Conservation (phyloP, 371 early-diverging fungal genomes). For the Mortierella sp. region DNA sequence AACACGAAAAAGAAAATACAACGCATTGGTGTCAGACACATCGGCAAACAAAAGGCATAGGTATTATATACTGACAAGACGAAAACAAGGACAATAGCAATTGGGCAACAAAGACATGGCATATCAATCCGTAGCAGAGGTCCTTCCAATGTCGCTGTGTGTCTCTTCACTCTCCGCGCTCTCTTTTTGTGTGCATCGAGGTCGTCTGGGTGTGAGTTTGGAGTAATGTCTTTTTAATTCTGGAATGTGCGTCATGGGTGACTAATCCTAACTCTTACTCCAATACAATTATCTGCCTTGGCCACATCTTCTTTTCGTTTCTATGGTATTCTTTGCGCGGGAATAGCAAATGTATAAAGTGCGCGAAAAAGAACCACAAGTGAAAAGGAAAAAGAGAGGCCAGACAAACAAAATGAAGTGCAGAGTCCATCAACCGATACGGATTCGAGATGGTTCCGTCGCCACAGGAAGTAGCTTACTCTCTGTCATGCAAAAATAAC, state of each 20-base stretch:
- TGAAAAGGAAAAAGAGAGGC: conserved; percentile 40
- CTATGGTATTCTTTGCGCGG: conserved; percentile 30
- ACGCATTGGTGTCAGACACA: neutral
- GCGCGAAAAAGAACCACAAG: conserved; percentile 18
- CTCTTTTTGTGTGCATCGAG: conserved; percentile 6
- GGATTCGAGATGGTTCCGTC: conserved; percentile 35
- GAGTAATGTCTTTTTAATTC: conserved; percentile 34
- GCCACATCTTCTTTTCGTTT: conserved; percentile 23
- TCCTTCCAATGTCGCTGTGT: too few species aligned
- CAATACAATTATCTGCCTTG: conserved; percentile 17
- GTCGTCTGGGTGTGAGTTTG: neutral
- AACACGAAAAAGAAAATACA: conserved; percentile 20
- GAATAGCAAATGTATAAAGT: conserved; percentile 13
- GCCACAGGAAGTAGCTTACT: conserved; percentile 15
- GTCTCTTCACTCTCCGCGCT: neutral
- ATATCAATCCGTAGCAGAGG: too few species aligned
- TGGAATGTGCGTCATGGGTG: conserved; percentile 16
- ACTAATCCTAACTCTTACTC: conserved; percentile 43
- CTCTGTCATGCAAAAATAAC: conserved; percentile 11
- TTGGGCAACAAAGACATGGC: neutral
- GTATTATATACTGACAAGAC: neutral
- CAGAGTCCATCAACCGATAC: conserved; percentile 29
- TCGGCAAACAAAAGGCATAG: conserved; percentile 5
- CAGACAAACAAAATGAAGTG: conserved; percentile 51
- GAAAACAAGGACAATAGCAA: too few species aligned